Evolutionary conservation across 2,329 filamentous ascomycete genomes (phyloP).

Genomic region (Parastagonospora avenae): DNA sequence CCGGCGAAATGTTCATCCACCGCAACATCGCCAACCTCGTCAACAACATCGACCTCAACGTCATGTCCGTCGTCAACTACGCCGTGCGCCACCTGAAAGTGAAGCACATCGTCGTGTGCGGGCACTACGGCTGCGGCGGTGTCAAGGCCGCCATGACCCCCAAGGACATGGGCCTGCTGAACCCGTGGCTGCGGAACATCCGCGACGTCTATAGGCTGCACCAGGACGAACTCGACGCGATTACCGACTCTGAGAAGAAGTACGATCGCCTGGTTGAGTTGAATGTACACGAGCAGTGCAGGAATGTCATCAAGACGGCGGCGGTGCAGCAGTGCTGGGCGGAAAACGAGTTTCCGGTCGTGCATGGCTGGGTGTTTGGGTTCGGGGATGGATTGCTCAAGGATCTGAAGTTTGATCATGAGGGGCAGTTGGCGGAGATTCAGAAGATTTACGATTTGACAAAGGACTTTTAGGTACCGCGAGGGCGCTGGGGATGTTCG

Average conservation of each 20-base stretch:
- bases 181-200: slow-evolving; percentile 77
- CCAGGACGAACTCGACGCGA: slow-evolving; percentile 68
- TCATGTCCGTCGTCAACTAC: slow-evolving; percentile 50
- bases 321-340: slow-evolving; percentile 65
- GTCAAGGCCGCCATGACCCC: slow-evolving; percentile 67
- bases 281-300: slow-evolving; percentile 46
- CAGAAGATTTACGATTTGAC: slow-evolving; percentile 67
- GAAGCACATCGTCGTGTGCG: slow-evolving; percentile 72
- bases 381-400: slow-evolving; percentile 70
- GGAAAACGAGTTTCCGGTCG: slow-evolving; percentile 68
- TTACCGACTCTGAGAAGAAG: slow-evolving; percentile 31
- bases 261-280: slow-evolving; percentile 46
- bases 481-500: neutral
- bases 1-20: slow-evolving; percentile 43
- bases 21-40: slow-evolving; percentile 47
- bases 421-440: slow-evolving; percentile 60
- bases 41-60: slow-evolving; percentile 48
- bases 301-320: slow-evolving; percentile 52
- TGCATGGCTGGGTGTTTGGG: slow-evolving; percentile 76
- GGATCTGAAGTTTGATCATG: slow-evolving; percentile 67
- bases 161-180: slow-evolving; percentile 71
- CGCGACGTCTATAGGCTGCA: slow-evolving; percentile 75
- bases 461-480: slow-evolving; percentile 12
- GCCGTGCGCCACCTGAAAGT: slow-evolving; percentile 56
- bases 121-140: slow-evolving; percentile 72